phyloP scores from a whole-genome alignment of 768 basidiomycete species.

The Rhizopogon salebrosus region DNA sequence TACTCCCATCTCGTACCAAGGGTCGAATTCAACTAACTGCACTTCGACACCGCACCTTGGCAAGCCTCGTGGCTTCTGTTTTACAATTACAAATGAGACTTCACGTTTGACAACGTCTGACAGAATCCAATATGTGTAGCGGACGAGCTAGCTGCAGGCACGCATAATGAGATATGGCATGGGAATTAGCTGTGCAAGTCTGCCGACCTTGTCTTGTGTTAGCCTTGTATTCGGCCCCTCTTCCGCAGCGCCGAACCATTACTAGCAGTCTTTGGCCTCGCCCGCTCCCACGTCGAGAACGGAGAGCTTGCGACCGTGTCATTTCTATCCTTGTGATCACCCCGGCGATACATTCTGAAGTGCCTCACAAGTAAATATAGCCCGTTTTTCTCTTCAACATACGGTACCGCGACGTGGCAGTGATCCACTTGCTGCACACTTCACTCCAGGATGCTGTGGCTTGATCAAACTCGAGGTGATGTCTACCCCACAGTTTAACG shows the following conservation, averaged over 20 bases:
- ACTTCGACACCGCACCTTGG: neutral
- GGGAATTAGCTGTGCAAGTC: conserved; percentile 8
- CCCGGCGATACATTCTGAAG: conserved; percentile 1
- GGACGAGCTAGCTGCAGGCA: neutral
- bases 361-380: neutral
- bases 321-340: conserved; percentile 5
- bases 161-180: conserved; percentile 3
- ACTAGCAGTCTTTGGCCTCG: neutral
- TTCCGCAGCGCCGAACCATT: conserved; percentile 3
- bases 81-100: neutral
- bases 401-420: conserved; percentile 12
- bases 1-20: conserved; percentile 5
- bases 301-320: conserved; percentile 4
- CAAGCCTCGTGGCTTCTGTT: neutral
- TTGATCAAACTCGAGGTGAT: conserved; percentile 1
- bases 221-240: conserved; percentile 1
- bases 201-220: conserved; percentile 1
- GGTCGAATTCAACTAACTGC: neutral
- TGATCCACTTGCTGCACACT: neutral
- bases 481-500: conserved; percentile 7
- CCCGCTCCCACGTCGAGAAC: conserved; percentile 12
- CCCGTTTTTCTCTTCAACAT: neutral
- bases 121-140: neutral
- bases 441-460: neutral
- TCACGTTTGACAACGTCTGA: neutral